Evolutionary conservation across 495 filamentous ascomycete species (phyloP), one percentile per base, ranked within the genome.

Genomic region (Viridothelium virens): DNA sequence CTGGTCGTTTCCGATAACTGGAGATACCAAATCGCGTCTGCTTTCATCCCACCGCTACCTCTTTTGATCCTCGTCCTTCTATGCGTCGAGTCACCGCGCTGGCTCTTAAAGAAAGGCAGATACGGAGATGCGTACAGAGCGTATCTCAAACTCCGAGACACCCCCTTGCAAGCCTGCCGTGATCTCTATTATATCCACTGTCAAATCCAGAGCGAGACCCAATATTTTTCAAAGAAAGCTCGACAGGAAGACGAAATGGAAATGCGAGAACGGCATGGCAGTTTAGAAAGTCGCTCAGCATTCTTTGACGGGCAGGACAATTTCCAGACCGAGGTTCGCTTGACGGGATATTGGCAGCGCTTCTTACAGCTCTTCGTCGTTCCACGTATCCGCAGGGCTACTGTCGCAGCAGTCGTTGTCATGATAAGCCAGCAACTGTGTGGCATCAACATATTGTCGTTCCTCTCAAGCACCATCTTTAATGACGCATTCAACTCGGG

Each of bases 391-490:
- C 82, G 87, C 36, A 82, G 88, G 63, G 88, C 88, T 7, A 87
- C 84, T n/a, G 77, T 85, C 38, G 87, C 87, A 25, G 85, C 83
- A 0, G 81, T 79, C 66, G 77, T 82, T 1, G 87, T 91, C 62
- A 90, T 90, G 84, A 81, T 90, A 69, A 84, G 82, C 2, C 85
- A 87, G 71, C 91, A 96, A 76, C 90, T 95, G 86, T 94, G 90
- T 73, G 89, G 89, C 67, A 89, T 72, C 39, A 65, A 65, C 62
- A 38, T 64, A 25, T 16, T 70, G 12, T 16, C 56, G 14, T 70
- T 72, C 37, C 68, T 68, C 36, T 68, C 65, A 3, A 66, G 56
- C 9, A 68, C 70, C 5, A 38, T 70, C 44, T 72, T 68, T 47
- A 59, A 59, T 18, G 53, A 59, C 14, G 31, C 53, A 34, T 59